phyloP scores from a whole-genome alignment of 2,329 filamentous ascomycete genomes.

The Ophiostoma populinum region DNA sequence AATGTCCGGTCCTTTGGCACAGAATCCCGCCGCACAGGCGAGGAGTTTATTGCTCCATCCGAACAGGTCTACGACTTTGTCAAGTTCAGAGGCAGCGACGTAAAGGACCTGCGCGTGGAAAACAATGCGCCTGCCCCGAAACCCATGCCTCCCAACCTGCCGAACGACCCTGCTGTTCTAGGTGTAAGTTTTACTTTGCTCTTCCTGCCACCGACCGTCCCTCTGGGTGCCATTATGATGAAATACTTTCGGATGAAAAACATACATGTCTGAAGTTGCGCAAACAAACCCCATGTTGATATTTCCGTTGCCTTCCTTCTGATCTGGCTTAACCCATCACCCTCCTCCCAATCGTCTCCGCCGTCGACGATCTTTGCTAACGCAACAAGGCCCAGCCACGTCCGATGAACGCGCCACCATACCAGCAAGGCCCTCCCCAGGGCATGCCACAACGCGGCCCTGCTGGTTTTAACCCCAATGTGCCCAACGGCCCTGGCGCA shows the following conservation, averaged over 20 bases:
- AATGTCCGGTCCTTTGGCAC: slow-evolving; percentile 91
- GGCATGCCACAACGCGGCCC: slow-evolving; percentile 14
- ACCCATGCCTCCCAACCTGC: slow-evolving; percentile 59
- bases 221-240: slow-evolving; percentile 44
- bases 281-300: slow-evolving; percentile 82
- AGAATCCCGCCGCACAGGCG: slow-evolving; percentile 65
- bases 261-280: slow-evolving; percentile 71
- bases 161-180: slow-evolving; percentile 90
- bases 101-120: slow-evolving; percentile 93
- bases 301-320: slow-evolving; percentile 99
- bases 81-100: slow-evolving; percentile 93
- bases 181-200: slow-evolving; percentile 62
- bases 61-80: slow-evolving; percentile 96
- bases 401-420: slow-evolving; percentile 18
- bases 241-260: slow-evolving; percentile 96
- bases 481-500: slow-evolving; percentile 14
- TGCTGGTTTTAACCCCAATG: slow-evolving; percentile 14
- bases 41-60: slow-evolving; percentile 69
- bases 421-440: slow-evolving; percentile 13
- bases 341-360: background rate
- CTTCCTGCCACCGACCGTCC: slow-evolving; percentile 4
- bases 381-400: slow-evolving; percentile 24
- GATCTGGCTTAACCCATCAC: slow-evolving; percentile 29
- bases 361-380: slow-evolving; percentile 11
- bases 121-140: slow-evolving; percentile 59